A percentile compares a stretch with the other conserved stretches of the same genome.
Evolutionary conservation across 2,329 filamentous ascomycete species (phyloP).

Genomic region (Trichoderma koningiopsis): DNA sequence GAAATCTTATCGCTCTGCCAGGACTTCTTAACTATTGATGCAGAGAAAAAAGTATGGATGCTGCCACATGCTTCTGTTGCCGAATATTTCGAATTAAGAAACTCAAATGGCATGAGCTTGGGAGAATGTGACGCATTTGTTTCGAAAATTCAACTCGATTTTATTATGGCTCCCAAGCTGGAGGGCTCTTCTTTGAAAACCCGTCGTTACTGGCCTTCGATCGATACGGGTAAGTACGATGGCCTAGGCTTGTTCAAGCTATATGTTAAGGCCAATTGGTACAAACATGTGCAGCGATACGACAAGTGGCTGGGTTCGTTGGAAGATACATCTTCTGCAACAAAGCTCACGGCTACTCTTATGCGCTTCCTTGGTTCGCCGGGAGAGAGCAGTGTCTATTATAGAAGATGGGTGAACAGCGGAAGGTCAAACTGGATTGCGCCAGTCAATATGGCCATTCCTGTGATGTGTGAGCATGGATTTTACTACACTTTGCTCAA

Average conservation of each 20-base stretch:
- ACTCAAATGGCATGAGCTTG: neutral
- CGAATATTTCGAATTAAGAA: slow-evolving; percentile 18
- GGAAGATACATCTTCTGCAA: neutral
- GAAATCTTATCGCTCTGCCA: slow-evolving; percentile 9
- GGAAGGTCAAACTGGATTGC: neutral
- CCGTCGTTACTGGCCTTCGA: too few species aligned
- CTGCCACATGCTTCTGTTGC: slow-evolving; percentile 23
- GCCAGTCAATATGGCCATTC: neutral
- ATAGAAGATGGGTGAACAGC: neutral
- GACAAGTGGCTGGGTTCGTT: slow-evolving; percentile 1
- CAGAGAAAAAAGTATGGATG: neutral
- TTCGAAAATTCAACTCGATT: neutral
- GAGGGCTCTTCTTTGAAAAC: too few species aligned
- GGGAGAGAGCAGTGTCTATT: neutral
- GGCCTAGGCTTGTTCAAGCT: neutral
- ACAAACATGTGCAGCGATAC: neutral
- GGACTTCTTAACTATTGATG: slow-evolving; percentile 4
- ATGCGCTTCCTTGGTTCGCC: slow-evolving; percentile 1
- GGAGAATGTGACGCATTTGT: neutral
- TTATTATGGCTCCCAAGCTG: neutral
- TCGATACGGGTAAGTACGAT: too few species aligned
- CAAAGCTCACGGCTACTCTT: neutral
- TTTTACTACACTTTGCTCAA: slow-evolving; percentile 11
- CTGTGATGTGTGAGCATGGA: neutral
- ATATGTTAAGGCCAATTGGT: neutral